Conservation (phyloP, 2,329 filamentous ascomycete species). For the Apiospora malaysiana region DNA sequence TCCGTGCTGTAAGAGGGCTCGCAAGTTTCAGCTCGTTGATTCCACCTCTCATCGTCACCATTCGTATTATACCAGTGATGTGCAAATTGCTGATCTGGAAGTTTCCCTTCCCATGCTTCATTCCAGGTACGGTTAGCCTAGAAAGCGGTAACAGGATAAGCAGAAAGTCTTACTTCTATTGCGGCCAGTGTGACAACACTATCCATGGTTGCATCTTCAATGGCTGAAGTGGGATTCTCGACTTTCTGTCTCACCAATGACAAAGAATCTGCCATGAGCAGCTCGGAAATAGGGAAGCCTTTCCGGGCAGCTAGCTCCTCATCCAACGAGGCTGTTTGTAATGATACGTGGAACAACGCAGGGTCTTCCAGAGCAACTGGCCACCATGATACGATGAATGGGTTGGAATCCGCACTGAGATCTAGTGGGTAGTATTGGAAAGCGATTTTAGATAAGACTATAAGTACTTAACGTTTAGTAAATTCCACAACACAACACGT, state of each 20-base stretch:
- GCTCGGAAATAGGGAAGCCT: constrained; percentile 58
- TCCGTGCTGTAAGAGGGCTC: constrained; percentile 59
- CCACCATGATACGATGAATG: constrained; percentile 66
- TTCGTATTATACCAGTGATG: constrained; percentile 53
- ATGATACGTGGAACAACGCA: constrained; percentile 62
- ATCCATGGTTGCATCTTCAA: constrained; percentile 62
- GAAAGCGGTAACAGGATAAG: not conserved
- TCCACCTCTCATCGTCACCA: constrained; percentile 57
- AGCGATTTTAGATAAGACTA: constrained; percentile 62
- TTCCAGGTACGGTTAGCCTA: not conserved
- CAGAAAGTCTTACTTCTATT: constrained; percentile 54
- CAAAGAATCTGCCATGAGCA: constrained; percentile 64
- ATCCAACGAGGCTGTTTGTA: constrained; percentile 64
- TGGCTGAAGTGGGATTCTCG: constrained; percentile 49
- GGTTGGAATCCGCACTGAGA: constrained; percentile 57
- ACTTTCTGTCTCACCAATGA: constrained; percentile 57
- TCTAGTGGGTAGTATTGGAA: constrained; percentile 67
- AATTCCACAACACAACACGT: not conserved
- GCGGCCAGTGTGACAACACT: constrained; percentile 63
- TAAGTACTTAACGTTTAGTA: not conserved
- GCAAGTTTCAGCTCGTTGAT: constrained; percentile 53
- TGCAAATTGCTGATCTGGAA: constrained; percentile 51
- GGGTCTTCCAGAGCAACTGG: constrained; percentile 61
- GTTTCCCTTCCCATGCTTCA: constrained; percentile 60
- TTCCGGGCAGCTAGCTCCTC: constrained; percentile 57